A percentile compares a stretch with the other conserved stretches of the same genome.
Conservation (phyloP, 176 grass and related monocot species). For the Ampelocalamus luodianensis region DNA sequence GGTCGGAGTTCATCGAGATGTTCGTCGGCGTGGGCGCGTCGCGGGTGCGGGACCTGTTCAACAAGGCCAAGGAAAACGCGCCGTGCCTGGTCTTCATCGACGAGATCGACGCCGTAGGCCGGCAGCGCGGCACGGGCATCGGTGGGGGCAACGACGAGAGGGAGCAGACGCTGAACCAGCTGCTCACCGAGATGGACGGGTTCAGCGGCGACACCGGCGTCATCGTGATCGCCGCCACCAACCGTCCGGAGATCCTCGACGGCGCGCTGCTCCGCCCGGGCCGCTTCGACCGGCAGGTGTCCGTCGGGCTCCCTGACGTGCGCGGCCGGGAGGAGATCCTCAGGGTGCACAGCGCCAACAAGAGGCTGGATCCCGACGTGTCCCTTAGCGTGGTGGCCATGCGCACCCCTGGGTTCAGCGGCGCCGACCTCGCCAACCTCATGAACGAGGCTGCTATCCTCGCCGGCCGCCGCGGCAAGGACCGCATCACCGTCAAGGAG, state of each 20-base stretch:
- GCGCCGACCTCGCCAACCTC: slow-evolving; percentile 81
- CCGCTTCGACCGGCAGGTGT: slow-evolving; percentile 74
- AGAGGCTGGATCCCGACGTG: slow-evolving; percentile 72
- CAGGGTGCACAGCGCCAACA: slow-evolving; percentile 67
- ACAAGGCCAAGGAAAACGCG: slow-evolving; percentile 65
- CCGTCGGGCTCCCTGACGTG: slow-evolving; percentile 69
- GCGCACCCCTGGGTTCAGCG: slow-evolving; percentile 84
- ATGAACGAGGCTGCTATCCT: slow-evolving; percentile 97
- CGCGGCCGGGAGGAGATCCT: slow-evolving; percentile 85
- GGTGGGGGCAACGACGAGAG: slow-evolving; percentile 78
- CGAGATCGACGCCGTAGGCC: slow-evolving; percentile 80
- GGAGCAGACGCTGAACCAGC: slow-evolving; percentile 88
- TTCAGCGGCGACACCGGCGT: slow-evolving; percentile 72
- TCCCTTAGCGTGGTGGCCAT: slow-evolving; percentile 72
- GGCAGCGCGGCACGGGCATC: slow-evolving; percentile 68
- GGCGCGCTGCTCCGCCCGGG: slow-evolving; percentile 70
- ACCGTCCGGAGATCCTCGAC: slow-evolving; percentile 81
- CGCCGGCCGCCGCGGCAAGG: slow-evolving; percentile 69
- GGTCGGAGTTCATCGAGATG: slow-evolving; percentile 92
- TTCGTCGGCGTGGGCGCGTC: slow-evolving; percentile 84
- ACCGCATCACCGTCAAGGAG: slow-evolving; percentile 64
- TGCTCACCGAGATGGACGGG: slow-evolving; percentile 82
- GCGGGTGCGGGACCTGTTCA: slow-evolving; percentile 75
- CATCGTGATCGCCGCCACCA: slow-evolving; percentile 76
- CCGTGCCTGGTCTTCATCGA: slow-evolving; percentile 84